Conservation (phyloP, 441 rosid genomes). For the Erysimum cheiri region DNA sequence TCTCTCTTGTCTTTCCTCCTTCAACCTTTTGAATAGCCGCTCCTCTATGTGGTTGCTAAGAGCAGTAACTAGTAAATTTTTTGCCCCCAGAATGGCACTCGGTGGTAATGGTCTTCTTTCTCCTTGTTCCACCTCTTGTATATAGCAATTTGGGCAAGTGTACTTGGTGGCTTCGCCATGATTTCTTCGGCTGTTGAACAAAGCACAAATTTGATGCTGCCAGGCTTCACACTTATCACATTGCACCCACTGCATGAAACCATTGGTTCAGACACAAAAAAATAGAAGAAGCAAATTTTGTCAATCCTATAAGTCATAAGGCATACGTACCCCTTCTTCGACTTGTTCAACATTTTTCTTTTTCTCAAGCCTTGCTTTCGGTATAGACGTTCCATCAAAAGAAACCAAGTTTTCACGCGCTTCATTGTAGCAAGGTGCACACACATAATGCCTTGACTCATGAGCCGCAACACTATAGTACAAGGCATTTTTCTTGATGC, state of each 20-base stretch:
- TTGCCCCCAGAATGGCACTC: constrained; percentile 91
- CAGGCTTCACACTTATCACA: constrained; percentile 98
- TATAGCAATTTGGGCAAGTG: constrained; percentile 99
- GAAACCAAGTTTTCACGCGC: constrained; percentile 69
- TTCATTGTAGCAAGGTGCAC: constrained; percentile 84
- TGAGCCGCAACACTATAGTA: constrained; percentile 77
- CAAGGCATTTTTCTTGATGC: constrained; percentile 88
- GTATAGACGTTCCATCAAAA: constrained; percentile 65
- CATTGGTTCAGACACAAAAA: constrained; percentile 29
- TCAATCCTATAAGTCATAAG: constrained; percentile 5
- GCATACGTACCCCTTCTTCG: constrained; percentile 80
- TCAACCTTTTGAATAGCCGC: constrained; percentile 69
- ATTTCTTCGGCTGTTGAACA: constrained; percentile 90
- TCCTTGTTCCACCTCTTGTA: constrained; percentile 82
- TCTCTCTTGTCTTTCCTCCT: constrained; percentile 79
- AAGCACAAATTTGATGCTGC: constrained; percentile 97
- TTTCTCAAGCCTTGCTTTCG: constrained; percentile 80
- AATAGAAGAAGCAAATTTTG: not conserved
- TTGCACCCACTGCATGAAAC: constrained; percentile 93
- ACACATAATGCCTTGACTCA: constrained; percentile 79
- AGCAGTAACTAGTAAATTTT: constrained; percentile 77
- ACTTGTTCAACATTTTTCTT: constrained; percentile 93
- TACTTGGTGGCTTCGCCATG: constrained; percentile 96
- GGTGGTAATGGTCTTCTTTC: constrained; percentile 87
- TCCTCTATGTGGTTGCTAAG: constrained; percentile 94